These are phyloP conservation scores for Thielaviopsis populi DNA, from an alignment of 2,329 filamentous ascomycete genomes.

Conservation along the genomic window DNA sequence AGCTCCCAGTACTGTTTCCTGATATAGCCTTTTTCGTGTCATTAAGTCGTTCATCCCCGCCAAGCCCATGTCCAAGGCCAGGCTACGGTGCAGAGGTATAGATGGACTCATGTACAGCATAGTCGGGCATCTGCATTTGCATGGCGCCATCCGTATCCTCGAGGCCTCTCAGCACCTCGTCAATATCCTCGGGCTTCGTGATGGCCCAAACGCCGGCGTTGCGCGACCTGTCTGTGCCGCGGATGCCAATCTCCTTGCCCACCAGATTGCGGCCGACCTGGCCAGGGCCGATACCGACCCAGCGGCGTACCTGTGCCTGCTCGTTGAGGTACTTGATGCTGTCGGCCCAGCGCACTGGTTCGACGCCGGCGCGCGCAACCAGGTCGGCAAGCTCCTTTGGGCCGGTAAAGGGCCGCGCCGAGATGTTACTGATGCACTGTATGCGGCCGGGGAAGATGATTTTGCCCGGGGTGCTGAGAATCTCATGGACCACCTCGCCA, in stretches of 20 bases:
- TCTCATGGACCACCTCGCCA: constrained; percentile 52
- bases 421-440: constrained; percentile 76
- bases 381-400: constrained; percentile 64
- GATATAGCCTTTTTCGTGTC: background rate
- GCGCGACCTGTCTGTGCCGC: constrained; percentile 59
- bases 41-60: background rate
- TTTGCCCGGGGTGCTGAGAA: constrained; percentile 50
- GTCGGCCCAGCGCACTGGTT: constrained; percentile 90
- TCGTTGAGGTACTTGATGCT: constrained; percentile 82
- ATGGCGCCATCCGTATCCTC: constrained; percentile 45
- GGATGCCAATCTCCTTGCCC: constrained; percentile 87
- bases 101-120: constrained; percentile 11
- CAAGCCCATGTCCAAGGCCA: background rate
- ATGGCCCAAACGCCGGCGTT: constrained; percentile 90
- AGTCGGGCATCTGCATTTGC: constrained; percentile 26
- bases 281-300: constrained; percentile 85
- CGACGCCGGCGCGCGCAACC: constrained; percentile 67
- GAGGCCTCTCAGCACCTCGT: constrained; percentile 49
- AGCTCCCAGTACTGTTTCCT: background rate
- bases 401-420: constrained; percentile 59
- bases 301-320: constrained; percentile 63
- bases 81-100: background rate
- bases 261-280: constrained; percentile 89
- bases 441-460: constrained; percentile 60
- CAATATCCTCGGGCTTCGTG: constrained; percentile 61